Conservation (phyloP, 176 grass and related monocot species). For the Raddia distichophylla region DNA sequence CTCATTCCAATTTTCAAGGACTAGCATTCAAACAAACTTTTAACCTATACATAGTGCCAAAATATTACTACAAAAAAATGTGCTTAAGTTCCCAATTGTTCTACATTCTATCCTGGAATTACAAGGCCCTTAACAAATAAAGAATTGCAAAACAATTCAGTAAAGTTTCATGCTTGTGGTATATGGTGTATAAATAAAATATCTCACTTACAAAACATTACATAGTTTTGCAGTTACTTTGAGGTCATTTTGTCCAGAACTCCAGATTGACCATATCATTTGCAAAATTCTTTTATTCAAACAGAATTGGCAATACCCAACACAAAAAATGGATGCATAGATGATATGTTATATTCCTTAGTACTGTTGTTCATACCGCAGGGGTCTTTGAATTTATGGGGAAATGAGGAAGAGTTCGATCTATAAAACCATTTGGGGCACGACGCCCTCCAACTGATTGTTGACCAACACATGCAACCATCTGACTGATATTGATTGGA, state of each 20-base stretch:
- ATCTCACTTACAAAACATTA: not conserved
- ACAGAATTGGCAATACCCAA: slow-evolving; percentile 16
- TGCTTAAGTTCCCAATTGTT: not conserved
- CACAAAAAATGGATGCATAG: slow-evolving; percentile 30
- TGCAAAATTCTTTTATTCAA: slow-evolving; percentile 20
- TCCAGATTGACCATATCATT: not conserved
- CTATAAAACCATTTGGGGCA: slow-evolving; percentile 89
- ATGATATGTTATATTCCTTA: slow-evolving; percentile 39
- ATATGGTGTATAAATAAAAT: not conserved
- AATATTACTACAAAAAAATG: slow-evolving; percentile 16
- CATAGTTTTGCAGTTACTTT: slow-evolving; percentile 16
- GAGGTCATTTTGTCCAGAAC: not conserved
- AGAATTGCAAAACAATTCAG: slow-evolving; percentile 26
- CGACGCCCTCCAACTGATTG: slow-evolving; percentile 95
- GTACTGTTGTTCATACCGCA: slow-evolving; percentile 62
- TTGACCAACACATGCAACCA: slow-evolving; percentile 97
- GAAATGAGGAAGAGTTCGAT: slow-evolving; percentile 98
- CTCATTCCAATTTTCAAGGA: slow-evolving; percentile 28
- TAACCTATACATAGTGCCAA: not conserved
- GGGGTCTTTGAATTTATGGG: slow-evolving; percentile 92
- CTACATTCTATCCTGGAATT: slow-evolving; percentile 19
- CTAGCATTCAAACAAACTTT: slow-evolving; percentile 28
- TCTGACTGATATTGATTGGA: slow-evolving; percentile 97
- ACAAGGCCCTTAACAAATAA: slow-evolving; percentile 20
- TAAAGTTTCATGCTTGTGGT: not conserved